These are phyloP conservation scores for Penicillium sp. DNA, from an alignment of 2,329 filamentous ascomycete genomes.

Conservation along the genomic window DNA sequence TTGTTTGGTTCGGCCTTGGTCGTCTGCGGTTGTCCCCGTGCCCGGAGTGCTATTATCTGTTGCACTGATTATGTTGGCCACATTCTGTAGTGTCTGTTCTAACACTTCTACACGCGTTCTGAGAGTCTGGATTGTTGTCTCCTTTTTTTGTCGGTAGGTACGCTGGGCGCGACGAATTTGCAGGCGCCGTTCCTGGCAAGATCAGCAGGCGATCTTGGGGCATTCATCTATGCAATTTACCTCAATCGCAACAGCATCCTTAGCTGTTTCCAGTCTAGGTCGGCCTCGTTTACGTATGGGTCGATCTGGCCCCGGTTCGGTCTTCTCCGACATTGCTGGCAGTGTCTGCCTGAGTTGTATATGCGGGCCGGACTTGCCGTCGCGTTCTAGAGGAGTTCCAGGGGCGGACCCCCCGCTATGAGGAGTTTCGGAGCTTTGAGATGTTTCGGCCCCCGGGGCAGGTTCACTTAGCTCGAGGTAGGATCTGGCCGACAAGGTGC, in stretches of 20 bases:
- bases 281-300: slow-evolving; percentile 21
- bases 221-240: slow-evolving; percentile 6
- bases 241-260: slow-evolving; percentile 24
- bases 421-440: background rate
- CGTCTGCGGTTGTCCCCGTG: background rate
- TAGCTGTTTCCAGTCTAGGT: slow-evolving; percentile 16
- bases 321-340: slow-evolving; percentile 4
- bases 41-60: background rate
- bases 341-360: background rate
- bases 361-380: slow-evolving; percentile 7
- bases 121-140: slow-evolving; percentile 72
- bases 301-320: slow-evolving; percentile 11
- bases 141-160: slow-evolving; percentile 82
- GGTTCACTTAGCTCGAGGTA: slow-evolving; percentile 15
- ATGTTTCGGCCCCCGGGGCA: background rate
- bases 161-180: slow-evolving; percentile 86
- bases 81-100: slow-evolving; percentile 45
- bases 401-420: background rate
- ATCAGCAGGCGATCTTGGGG: slow-evolving; percentile 2
- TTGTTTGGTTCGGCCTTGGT: slow-evolving; percentile 12
- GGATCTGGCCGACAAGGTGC: slow-evolving; percentile 20
- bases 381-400: background rate
- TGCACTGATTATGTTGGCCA: slow-evolving; percentile 12
- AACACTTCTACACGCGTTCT: slow-evolving; percentile 69
- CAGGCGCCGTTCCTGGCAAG: slow-evolving; percentile 60